These are phyloP conservation scores for Aspergillus bertholletiae DNA, from an alignment of 495 filamentous ascomycete species.

Conservation along the genomic window DNA sequence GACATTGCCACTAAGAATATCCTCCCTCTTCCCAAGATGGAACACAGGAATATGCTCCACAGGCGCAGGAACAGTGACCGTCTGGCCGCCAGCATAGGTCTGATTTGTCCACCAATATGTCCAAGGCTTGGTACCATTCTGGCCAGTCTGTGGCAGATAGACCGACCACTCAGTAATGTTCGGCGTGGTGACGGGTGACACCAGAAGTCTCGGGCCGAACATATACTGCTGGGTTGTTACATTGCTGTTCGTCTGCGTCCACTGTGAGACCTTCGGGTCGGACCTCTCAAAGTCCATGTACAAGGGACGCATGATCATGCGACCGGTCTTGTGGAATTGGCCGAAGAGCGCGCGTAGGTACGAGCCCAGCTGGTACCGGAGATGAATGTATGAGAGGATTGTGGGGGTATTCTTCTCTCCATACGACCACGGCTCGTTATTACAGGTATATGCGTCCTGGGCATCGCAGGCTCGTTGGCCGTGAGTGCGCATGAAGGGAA, in stretches of 20 bases:
- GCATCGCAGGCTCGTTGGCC: constrained; percentile 19
- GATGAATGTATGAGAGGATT: constrained; percentile 25
- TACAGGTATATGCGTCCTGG: constrained; percentile 24
- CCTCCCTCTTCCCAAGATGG: constrained; percentile 17
- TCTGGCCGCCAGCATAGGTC: constrained; percentile 24
- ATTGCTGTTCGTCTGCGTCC: constrained; percentile 19
- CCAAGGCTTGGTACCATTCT: constrained; percentile 16
- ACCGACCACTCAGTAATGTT: constrained; percentile 27
- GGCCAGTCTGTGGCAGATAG: constrained; percentile 20
- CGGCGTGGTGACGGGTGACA: constrained; percentile 22
- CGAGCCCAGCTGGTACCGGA: constrained; percentile 19
- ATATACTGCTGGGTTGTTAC: constrained; percentile 29
- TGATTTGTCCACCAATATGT: constrained; percentile 30
- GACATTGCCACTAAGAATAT: constrained; percentile 18
- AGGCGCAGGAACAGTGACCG: constrained; percentile 19
- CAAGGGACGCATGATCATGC: constrained; percentile 28
- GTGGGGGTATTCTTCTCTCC: constrained; percentile 22
- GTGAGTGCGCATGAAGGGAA: constrained; percentile 32
- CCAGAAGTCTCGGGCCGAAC: constrained; percentile 26
- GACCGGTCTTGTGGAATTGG: constrained; percentile 19
- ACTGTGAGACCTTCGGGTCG: constrained; percentile 13
- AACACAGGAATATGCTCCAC: constrained; percentile 26
- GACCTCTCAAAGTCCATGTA: constrained; percentile 28
- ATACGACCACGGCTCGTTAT: constrained; percentile 33
- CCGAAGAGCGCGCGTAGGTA: constrained; percentile 21